These are phyloP conservation scores for Begonia masoniana DNA, from an alignment of 306 rosid species.

Conservation along the genomic window DNA sequence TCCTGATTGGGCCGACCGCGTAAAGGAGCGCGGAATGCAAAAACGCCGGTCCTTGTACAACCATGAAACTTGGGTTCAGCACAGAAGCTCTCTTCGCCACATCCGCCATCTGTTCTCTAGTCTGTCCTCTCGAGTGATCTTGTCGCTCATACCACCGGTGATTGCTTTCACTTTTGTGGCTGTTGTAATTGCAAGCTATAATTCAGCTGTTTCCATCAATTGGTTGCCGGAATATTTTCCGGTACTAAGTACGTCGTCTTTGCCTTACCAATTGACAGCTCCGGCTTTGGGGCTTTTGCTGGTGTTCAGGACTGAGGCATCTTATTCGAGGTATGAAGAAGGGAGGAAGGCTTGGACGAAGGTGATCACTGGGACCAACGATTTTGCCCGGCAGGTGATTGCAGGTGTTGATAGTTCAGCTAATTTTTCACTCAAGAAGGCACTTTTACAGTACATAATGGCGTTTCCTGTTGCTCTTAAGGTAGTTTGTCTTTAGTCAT, in stretches of 20 bases:
- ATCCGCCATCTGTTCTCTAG: slow-evolving; percentile 61
- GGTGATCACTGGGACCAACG: slow-evolving; percentile 52
- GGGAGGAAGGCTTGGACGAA: slow-evolving; percentile 82
- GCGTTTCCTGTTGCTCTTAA: slow-evolving; percentile 76
- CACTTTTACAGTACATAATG: slow-evolving; percentile 55
- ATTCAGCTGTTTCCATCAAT: slow-evolving; percentile 31
- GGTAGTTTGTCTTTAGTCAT: slow-evolving; percentile 18
- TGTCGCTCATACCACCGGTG: slow-evolving; percentile 69
- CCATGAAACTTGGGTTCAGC: slow-evolving; percentile 55
- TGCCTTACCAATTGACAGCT: slow-evolving; percentile 83
- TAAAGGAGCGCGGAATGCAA: slow-evolving; percentile 61
- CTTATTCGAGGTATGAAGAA: slow-evolving; percentile 66
- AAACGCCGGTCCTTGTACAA: slow-evolving; percentile 37
- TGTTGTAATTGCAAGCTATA: slow-evolving; percentile 44
- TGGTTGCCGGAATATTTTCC: slow-evolving; percentile 54
- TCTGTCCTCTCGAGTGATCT: slow-evolving; percentile 63
- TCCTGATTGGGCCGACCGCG: slow-evolving; percentile 74
- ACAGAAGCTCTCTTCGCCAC: slow-evolving; percentile 84
- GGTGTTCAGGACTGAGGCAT: slow-evolving; percentile 85
- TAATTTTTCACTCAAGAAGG: slow-evolving; percentile 40
- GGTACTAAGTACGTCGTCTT: slow-evolving; percentile 34
- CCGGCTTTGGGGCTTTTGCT: slow-evolving; percentile 75
- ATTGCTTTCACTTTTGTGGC: slow-evolving; percentile 53
- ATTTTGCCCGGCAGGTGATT: slow-evolving; percentile 50
- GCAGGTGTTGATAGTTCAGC: slow-evolving; percentile 19